These are phyloP conservation scores for Cladobotryum mycophilum DNA, from an alignment of 2,329 filamentous ascomycete species.

Conservation along the genomic window DNA sequence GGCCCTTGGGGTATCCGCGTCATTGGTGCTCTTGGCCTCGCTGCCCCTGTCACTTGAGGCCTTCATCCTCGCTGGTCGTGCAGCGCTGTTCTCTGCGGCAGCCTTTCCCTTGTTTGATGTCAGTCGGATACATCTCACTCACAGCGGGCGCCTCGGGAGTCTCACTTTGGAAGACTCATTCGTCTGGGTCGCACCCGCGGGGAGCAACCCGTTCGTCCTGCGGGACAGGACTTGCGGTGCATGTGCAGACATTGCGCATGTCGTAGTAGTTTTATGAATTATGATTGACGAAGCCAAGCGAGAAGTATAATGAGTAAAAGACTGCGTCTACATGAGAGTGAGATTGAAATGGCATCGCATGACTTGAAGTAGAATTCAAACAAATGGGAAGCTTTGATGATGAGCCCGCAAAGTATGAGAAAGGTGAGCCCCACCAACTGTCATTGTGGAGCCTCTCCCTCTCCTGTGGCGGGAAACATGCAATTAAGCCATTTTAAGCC, in stretches of 20 bases:
- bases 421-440: slow-evolving; percentile 20
- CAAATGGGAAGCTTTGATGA: slow-evolving; percentile 16
- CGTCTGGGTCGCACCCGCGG: slow-evolving; percentile 18
- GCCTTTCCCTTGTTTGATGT: slow-evolving; percentile 13
- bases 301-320: background rate
- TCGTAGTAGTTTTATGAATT: slow-evolving; percentile 13
- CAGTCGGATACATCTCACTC: slow-evolving; percentile 1
- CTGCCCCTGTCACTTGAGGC: slow-evolving; percentile 22
- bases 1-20: slow-evolving; percentile 24
- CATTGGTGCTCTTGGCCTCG: slow-evolving; percentile 22
- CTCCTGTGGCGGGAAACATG: slow-evolving; percentile 18
- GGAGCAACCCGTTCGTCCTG: slow-evolving; percentile 27
- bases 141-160: slow-evolving; percentile 4
- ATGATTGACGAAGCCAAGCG: too few relatives aligned
- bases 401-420: slow-evolving; percentile 17
- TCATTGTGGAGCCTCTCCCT: background rate
- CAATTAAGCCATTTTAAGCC: slow-evolving; percentile 16
- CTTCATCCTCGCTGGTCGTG: slow-evolving; percentile 19
- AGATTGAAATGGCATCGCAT: slow-evolving; percentile 7
- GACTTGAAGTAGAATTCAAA: too few relatives aligned
- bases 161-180: slow-evolving; percentile 25
- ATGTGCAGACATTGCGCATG: slow-evolving; percentile 32
- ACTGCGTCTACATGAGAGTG: background rate
- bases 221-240: slow-evolving; percentile 31
- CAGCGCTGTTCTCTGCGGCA: slow-evolving; percentile 14